Evolutionary conservation across 208 protist genomes (phyloP), one percentile per base, ranked within the genome.

Genomic region (Leishmania tarentolae): DNA sequence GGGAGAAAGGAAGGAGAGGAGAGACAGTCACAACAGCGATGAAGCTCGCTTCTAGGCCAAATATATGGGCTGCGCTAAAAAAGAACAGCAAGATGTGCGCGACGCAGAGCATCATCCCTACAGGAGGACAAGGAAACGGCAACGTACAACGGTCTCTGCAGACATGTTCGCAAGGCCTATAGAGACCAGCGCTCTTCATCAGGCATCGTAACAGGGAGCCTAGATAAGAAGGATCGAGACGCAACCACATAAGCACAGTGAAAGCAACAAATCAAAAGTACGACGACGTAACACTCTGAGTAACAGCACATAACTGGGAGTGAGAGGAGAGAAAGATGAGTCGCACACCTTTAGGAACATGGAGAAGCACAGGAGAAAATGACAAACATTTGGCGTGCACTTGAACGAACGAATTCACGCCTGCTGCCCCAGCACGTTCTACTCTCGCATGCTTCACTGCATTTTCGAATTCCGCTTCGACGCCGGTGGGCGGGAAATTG

Each of bases 401-500:
- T 4, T 31, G 8, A 35, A 6, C 40, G 42, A n/a, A n/a, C 31
- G 24, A 1, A 11, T 2, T 46, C 19, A 3, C 5, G 5, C 68
- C 19, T 8, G 9, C 1, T 2, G 13, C 6, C 2, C 13, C 13
- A 13, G 9, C 71, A 31, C 47, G 21, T 28, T 53, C 13, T 24
- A 6, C 46, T 61, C 31, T 59, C 17, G 13, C 50, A 42, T 11
- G 7, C 4, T 37, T 57, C 74, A 84, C 15, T 56, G 47, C 8
- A 76, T 56, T 31, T 81, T 81, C 46, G 75, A 76, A 37, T 70
- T 76, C n/a, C 66, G 82, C 1, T 72, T 71, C 5, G 75, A 19
- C 0, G 35, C 53, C 2, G 82, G 82, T 15, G 76, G 63, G 2
- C 82, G 82, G 0, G 82, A 52, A 19, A 85, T 85, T 4, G 82